phyloP scores from a whole-genome alignment of 805 yeast species.

The Ogataea nonfermentans region DNA sequence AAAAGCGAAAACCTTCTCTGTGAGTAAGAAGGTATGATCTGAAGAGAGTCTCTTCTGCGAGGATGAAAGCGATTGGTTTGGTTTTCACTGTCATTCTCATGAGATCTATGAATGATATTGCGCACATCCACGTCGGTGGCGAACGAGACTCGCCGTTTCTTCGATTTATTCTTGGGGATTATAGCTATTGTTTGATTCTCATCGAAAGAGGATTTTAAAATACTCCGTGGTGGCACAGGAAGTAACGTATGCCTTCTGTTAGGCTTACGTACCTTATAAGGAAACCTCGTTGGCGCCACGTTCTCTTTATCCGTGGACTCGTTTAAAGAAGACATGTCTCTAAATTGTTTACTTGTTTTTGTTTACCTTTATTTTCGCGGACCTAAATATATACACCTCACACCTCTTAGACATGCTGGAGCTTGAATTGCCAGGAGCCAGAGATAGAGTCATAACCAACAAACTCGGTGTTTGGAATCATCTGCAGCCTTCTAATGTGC shows the following conservation, averaged over 20 bases:
- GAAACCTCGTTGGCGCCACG: conserved; percentile 7
- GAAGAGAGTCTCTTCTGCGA: conserved; percentile 29
- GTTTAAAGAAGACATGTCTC: not conserved
- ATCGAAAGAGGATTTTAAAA: conserved; percentile 35
- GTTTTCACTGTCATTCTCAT: conserved; percentile 22
- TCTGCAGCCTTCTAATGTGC: conserved; percentile 67
- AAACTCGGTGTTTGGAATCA: conserved; percentile 58
- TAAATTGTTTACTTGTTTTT: conserved; percentile 7
- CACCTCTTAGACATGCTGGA: conserved; percentile 37
- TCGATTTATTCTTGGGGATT: conserved; percentile 29
- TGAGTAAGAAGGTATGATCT: conserved; percentile 31
- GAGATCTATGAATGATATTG: conserved; percentile 40
- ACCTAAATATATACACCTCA: conserved; percentile 6
- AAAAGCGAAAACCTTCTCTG: conserved; percentile 3
- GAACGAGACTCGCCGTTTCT: conserved; percentile 64
- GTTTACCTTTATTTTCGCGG: conserved; percentile 6
- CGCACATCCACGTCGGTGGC: conserved; percentile 74
- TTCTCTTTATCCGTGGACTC: conserved; percentile 15
- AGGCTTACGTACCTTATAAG: conserved; percentile 15
- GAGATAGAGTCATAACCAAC: conserved; percentile 72
- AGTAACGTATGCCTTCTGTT: conserved; percentile 35
- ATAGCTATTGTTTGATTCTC: conserved; percentile 39
- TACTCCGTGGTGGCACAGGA: conserved; percentile 37
- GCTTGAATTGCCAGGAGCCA: conserved; percentile 68
- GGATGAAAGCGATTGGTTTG: conserved; percentile 17